Percentiles rank a stretch among this genome's conserved stretches.
These are phyloP conservation scores for Pyrenophora tritici-repentis DNA, from an alignment of 2,329 filamentous ascomycete genomes.

Conservation along the genomic window DNA sequence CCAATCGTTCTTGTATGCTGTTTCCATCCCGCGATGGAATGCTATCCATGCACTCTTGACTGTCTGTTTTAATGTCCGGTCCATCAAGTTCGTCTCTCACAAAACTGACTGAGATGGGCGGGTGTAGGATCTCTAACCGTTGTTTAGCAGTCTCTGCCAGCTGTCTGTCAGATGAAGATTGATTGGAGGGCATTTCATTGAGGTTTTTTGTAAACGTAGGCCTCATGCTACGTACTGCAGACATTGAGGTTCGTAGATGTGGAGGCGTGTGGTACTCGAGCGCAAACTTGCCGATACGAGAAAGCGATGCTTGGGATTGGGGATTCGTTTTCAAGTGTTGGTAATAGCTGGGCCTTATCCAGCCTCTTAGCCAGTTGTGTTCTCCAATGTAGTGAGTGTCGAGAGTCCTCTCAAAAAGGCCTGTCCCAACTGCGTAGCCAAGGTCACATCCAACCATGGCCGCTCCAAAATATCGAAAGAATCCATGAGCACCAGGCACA, in stretches of 20 bases:
- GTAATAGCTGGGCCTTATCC: background rate
- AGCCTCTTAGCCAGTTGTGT: background rate
- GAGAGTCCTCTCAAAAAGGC: conserved; percentile 1
- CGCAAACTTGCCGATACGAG: conserved; percentile 13
- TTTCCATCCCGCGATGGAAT: conserved; percentile 12
- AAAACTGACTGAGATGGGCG: conserved; percentile 20
- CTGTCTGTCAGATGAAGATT: background rate
- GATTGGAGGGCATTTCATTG: background rate
- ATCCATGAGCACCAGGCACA: conserved; percentile 22
- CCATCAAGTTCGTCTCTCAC: conserved; percentile 20
- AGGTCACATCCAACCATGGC: conserved; percentile 22
- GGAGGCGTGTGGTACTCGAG: conserved; percentile 14
- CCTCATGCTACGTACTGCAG: background rate
- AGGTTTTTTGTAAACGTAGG: background rate
- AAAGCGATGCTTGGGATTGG: conserved; percentile 19
- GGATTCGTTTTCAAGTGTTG: conserved; percentile 12
- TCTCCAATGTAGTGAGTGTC: conserved; percentile 1
- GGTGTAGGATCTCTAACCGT: conserved; percentile 8
- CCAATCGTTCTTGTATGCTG: conserved; percentile 20
- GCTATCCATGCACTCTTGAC: conserved; percentile 13
- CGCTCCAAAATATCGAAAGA: conserved; percentile 23
- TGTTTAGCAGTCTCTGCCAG: background rate
- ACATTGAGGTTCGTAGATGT: background rate
- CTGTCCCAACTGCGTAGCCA: conserved; percentile 9
- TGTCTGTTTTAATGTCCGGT: conserved; percentile 20